phyloP scores from a whole-genome alignment of 805 yeast genomes.

The Candida peoriensis region DNA sequence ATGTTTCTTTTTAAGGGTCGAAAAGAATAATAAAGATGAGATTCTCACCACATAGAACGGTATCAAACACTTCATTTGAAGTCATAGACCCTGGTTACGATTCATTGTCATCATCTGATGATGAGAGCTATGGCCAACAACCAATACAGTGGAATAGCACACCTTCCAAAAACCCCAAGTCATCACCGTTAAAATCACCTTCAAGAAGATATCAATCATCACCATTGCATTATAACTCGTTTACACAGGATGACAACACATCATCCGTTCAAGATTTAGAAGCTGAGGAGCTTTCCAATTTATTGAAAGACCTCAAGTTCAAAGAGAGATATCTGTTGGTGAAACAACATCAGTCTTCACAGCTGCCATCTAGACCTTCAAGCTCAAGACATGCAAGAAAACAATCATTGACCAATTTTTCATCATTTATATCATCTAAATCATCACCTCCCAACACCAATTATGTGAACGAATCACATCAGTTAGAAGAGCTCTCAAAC shows the following conservation, averaged over 20 bases:
- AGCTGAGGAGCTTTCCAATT: conserved; percentile 1
- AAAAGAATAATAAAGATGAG: too few species aligned
- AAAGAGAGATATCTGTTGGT: not conserved
- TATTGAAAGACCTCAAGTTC: not conserved
- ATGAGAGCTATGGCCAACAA: not conserved
- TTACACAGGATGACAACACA: not conserved
- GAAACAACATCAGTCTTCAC: not conserved
- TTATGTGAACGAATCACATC: not conserved
- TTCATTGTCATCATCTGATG: not conserved
- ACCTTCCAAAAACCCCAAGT: too few species aligned
- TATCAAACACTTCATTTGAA: not conserved
- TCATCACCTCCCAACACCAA: not conserved
- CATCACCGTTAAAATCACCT: not conserved
- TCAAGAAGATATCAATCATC: conserved; percentile 1
- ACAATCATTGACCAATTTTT: not conserved
- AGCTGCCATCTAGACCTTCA: not conserved
- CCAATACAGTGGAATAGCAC: too few species aligned
- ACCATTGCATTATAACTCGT: not conserved
- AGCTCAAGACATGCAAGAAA: not conserved
- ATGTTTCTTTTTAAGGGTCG: too few species aligned
- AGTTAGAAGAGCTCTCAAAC: conserved; percentile 1
- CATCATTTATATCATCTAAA: not conserved
- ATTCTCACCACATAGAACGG: not conserved
- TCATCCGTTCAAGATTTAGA: not conserved
- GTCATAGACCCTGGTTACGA: conserved; percentile 1